These are phyloP conservation scores for Prunus mume DNA, from an alignment of 306 rosid genomes.

Conservation along the genomic window DNA sequence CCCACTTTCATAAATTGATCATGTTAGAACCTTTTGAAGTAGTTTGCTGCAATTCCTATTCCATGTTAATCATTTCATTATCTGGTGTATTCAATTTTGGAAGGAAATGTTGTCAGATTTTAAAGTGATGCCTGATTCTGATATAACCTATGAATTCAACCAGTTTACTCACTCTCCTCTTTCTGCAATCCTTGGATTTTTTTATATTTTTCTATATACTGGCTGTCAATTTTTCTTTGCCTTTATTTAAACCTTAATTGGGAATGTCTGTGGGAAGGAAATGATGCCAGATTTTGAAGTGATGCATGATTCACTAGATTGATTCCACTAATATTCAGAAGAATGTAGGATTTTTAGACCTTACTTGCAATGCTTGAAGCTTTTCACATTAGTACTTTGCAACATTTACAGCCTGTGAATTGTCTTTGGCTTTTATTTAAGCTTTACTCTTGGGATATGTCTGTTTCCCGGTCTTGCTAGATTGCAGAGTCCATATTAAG, in stretches of 20 bases:
- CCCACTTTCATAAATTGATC: neutral
- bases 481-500: conserved; percentile 12
- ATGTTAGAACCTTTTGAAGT: neutral
- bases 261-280: neutral
- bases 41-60: neutral
- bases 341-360: neutral
- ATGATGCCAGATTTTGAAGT: neutral
- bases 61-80: neutral
- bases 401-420: neutral
- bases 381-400: neutral
- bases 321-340: neutral
- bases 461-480: conserved; percentile 1
- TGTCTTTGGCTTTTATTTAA: neutral
- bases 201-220: too few relatives aligned
- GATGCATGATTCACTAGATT: neutral
- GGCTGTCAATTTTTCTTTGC: neutral
- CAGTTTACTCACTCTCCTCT: too few relatives aligned
- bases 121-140: neutral
- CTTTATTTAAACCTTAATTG: neutral
- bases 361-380: neutral
- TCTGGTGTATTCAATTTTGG: neutral
- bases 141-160: neutral
- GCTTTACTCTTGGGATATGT: neutral
- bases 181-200: too few relatives aligned
- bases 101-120: neutral